Evolutionary conservation across 768 basidiomycete genomes (phyloP).

Genomic region (Suillus subalutaceus): DNA sequence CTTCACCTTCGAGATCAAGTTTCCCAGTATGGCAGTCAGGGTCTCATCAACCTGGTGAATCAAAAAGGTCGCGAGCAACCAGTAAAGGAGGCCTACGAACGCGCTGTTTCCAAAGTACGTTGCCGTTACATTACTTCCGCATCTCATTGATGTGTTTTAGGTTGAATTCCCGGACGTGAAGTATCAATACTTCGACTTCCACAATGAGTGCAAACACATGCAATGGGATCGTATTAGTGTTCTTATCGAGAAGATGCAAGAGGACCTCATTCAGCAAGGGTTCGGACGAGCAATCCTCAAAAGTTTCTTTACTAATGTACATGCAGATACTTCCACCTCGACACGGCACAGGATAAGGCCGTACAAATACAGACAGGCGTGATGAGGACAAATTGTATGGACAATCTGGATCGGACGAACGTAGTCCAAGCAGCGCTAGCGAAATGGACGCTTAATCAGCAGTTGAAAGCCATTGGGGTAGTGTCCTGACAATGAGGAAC

Average conservation of each 20-base stretch:
- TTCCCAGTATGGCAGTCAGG: conserved; percentile 74
- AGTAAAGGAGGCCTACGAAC: conserved; percentile 94
- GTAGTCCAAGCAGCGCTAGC: conserved; percentile 93
- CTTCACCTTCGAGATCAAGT: conserved; percentile 77
- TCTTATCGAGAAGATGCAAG: conserved; percentile 74
- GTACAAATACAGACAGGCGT: conserved; percentile 70
- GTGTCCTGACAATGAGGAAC: conserved; percentile 65
- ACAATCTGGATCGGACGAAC: conserved; percentile 94
- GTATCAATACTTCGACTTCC: conserved; percentile 98
- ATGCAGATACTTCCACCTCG: conserved; percentile 77
- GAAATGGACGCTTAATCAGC: conserved; percentile 79
- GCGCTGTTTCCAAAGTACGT: conserved; percentile 63
- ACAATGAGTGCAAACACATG: conserved; percentile 92
- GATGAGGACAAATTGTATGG: conserved; percentile 97
- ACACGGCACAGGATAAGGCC: conserved; percentile 48
- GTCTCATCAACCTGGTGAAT: conserved; percentile 90
- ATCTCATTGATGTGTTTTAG: conserved; percentile 36
- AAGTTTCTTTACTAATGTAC: conserved; percentile 14
- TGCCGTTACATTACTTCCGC: conserved; percentile 8
- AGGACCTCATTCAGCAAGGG: conserved; percentile 73
- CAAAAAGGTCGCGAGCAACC: conserved; percentile 91
- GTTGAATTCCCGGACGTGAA: conserved; percentile 66
- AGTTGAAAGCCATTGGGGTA: conserved; percentile 75
- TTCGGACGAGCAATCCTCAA: conserved; percentile 27
- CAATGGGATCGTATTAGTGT: conserved; percentile 91